A percentile compares a stretch with the other conserved stretches of the same genome.
These are phyloP conservation scores for Saturnispora sekii DNA, from an alignment of 805 yeast genomes.

Conservation along the genomic window DNA sequence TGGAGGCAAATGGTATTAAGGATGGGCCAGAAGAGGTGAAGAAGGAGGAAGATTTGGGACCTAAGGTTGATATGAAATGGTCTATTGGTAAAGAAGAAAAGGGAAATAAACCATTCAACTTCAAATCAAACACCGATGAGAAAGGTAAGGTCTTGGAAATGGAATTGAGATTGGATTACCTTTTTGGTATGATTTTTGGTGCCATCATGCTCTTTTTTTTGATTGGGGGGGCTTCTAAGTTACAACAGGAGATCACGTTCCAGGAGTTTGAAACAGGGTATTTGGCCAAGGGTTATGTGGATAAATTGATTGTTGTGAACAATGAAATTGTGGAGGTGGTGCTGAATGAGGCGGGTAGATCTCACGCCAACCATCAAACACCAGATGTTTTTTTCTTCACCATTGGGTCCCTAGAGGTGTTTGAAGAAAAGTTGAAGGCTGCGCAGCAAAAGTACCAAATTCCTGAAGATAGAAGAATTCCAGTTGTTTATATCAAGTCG, in stretches of 20 bases:
- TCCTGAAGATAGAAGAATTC: conserved; percentile 62
- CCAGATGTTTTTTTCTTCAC: conserved; percentile 45
- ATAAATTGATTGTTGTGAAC: conserved; percentile 63
- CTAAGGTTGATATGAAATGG: conserved; percentile 8
- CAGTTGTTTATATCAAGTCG: conserved; percentile 64
- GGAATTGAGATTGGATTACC: conserved; percentile 14
- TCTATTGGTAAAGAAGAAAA: conserved; percentile 4
- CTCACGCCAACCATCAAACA: conserved; percentile 22
- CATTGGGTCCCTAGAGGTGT: conserved; percentile 77
- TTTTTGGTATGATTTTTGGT: not conserved
- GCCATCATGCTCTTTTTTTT: conserved; percentile 17
- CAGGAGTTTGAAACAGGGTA: conserved; percentile 81
- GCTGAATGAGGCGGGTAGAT: conserved; percentile 35
- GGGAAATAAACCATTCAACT: conserved; percentile 7
- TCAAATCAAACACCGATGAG: conserved; percentile 8
- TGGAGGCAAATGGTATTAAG: conserved; percentile 15
- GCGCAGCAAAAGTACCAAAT: conserved; percentile 64
- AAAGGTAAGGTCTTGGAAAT: conserved; percentile 12
- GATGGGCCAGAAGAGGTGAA: conserved; percentile 18
- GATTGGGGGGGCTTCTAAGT: conserved; percentile 18
- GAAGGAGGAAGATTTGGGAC: not conserved
- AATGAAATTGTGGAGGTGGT: conserved; percentile 64
- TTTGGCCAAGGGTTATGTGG: conserved; percentile 69
- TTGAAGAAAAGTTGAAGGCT: conserved; percentile 72
- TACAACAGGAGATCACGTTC: conserved; percentile 28